Evolutionary conservation across 2,329 filamentous ascomycete genomes (phyloP).

Genomic region (Aspergillus thermomutatus): DNA sequence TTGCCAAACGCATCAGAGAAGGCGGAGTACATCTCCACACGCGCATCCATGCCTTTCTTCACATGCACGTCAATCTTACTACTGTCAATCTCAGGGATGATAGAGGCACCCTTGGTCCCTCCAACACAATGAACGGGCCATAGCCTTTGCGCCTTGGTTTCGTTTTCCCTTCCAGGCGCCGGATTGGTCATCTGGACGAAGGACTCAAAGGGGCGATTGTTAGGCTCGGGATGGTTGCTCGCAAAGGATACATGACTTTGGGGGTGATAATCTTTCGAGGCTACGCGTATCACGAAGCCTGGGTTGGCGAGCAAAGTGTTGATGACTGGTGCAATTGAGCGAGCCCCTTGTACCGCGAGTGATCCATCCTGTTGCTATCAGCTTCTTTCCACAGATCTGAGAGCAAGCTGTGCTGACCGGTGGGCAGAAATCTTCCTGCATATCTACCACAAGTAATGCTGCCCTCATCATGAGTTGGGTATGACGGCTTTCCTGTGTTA

Average conservation of each 20-base stretch:
- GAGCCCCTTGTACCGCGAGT: conserved; percentile 75
- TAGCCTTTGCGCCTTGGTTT: conserved; percentile 65
- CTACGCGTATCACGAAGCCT: conserved; percentile 67
- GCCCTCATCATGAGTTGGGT: conserved; percentile 31
- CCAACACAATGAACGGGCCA: conserved; percentile 93
- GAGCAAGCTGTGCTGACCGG: conserved; percentile 57
- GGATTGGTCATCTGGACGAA: conserved; percentile 56
- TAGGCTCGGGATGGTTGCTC: conserved; percentile 63
- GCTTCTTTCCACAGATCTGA: background rate
- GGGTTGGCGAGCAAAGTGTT: conserved; percentile 71
- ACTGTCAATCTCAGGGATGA: conserved; percentile 68
- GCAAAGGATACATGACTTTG: conserved; percentile 83
- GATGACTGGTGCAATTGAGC: conserved; percentile 65
- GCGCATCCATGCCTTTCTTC: conserved; percentile 71
- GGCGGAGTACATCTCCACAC: conserved; percentile 90
- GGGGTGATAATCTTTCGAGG: conserved; percentile 93
- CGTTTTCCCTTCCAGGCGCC: conserved; percentile 49
- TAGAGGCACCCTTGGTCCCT: conserved; percentile 64
- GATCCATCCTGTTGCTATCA: conserved; percentile 63
- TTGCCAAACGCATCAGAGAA: conserved; percentile 77
- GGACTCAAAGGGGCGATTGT: conserved; percentile 66
- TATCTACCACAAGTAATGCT: conserved; percentile 74
- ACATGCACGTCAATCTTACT: conserved; percentile 62
- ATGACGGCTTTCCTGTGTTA: background rate
- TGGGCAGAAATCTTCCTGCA: conserved; percentile 94